Evolutionary conservation across 1,284 basidiomycete species (phyloP).

Genomic region (Tilletia horrida): DNA sequence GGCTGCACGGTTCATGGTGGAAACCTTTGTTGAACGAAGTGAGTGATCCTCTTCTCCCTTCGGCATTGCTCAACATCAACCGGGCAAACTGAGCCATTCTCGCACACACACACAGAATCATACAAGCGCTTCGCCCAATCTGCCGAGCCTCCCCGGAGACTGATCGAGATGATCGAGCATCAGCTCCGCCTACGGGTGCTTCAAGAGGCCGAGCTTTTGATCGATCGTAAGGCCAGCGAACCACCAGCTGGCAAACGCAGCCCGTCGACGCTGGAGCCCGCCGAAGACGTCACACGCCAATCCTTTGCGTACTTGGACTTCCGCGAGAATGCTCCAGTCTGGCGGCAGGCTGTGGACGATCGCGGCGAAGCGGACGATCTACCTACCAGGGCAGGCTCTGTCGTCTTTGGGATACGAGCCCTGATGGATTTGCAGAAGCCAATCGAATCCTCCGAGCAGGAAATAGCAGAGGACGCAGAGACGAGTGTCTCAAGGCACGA

Average conservation of each 20-base stretch:
- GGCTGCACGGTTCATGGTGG: slow-evolving; percentile 19
- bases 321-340: not conserved
- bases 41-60: slow-evolving; percentile 2
- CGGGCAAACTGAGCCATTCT: too few relatives aligned
- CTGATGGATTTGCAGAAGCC: not conserved
- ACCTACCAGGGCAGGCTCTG: not conserved
- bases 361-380: not conserved
- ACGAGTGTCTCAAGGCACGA: too few relatives aligned
- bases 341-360: not conserved
- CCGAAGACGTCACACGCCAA: not conserved
- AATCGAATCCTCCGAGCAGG: not conserved
- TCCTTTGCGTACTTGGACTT: slow-evolving; percentile 10
- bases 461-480: too few relatives aligned
- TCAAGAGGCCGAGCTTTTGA: slow-evolving; percentile 27
- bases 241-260: not conserved
- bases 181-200: slow-evolving; percentile 26
- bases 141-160: slow-evolving; percentile 16
- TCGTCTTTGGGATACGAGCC: not conserved
- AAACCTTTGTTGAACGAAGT: slow-evolving; percentile 19
- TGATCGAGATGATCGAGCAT: slow-evolving; percentile 20
- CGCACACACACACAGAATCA: too few relatives aligned
- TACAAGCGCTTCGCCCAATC: slow-evolving; percentile 11
- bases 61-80: too few relatives aligned
- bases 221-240: not conserved
- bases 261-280: not conserved